Evolutionary conservation across 495 filamentous ascomycete genomes (phyloP).

Genomic region (Penicillium chermesinum): DNA sequence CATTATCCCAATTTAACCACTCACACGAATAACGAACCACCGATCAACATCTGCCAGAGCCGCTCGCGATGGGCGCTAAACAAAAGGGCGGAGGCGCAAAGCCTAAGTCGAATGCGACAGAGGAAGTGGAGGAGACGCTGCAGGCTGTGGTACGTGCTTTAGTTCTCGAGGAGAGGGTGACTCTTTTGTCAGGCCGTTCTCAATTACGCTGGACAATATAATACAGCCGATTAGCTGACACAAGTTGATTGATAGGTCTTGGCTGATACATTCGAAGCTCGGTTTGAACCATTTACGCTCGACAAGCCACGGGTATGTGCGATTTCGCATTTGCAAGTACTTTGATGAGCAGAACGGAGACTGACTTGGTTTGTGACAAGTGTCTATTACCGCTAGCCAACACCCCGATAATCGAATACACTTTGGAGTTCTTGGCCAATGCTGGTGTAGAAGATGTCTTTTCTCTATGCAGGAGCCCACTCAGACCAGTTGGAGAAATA

Average conservation of each 20-base stretch:
- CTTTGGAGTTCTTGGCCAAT: slow-evolving; percentile 91
- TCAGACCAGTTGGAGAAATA: slow-evolving; percentile 85
- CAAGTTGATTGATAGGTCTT: slow-evolving; percentile 51
- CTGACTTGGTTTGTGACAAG: slow-evolving; percentile 35
- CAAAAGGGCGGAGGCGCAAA: slow-evolving; percentile 62
- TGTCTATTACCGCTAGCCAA: slow-evolving; percentile 94
- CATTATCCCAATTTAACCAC: not conserved
- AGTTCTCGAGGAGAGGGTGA: not conserved
- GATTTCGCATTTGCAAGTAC: not conserved
- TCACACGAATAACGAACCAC: not conserved
- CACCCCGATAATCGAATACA: slow-evolving; percentile 93
- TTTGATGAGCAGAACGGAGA: slow-evolving; percentile 1
- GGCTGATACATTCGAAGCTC: slow-evolving; percentile 88
- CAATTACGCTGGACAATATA: not conserved
- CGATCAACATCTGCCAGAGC: slow-evolving; percentile 3
- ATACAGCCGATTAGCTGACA: not conserved
- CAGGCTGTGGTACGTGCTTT: slow-evolving; percentile 71
- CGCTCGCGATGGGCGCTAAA: slow-evolving; percentile 39
- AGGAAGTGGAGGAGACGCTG: slow-evolving; percentile 74
- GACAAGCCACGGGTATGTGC: slow-evolving; percentile 77
- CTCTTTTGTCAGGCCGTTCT: not conserved
- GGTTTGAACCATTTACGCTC: slow-evolving; percentile 83
- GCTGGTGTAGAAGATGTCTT: slow-evolving; percentile 89
- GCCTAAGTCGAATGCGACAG: slow-evolving; percentile 52
- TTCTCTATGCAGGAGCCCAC: slow-evolving; percentile 85